phyloP scores from a whole-genome alignment of 2,329 filamentous ascomycete genomes.

The Aspergillus clavatus region DNA sequence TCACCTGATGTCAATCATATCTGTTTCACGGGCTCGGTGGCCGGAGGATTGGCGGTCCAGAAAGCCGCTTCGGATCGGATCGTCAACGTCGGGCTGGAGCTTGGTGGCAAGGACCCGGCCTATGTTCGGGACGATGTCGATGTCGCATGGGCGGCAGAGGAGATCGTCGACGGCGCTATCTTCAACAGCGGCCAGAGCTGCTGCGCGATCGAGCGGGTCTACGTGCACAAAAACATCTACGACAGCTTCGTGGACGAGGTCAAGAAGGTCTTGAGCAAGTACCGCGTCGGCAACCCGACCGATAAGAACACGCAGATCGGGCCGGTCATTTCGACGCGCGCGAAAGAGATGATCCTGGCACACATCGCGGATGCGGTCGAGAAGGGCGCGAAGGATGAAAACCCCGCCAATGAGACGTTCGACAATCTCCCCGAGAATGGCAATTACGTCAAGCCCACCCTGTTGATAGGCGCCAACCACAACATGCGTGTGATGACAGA shows the following conservation, averaged over 20 bases:
- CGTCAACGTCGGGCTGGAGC: conserved; percentile 80
- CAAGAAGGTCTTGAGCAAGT: conserved; percentile 72
- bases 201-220: conserved; percentile 86
- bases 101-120: conserved; percentile 92
- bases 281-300: conserved; percentile 83
- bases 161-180: conserved; percentile 91
- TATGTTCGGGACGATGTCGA: conserved; percentile 86
- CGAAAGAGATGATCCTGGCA: conserved; percentile 68
- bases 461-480: conserved; percentile 73
- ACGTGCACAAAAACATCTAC: conserved; percentile 80
- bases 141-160: conserved; percentile 81
- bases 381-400: conserved; percentile 79
- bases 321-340: conserved; percentile 77
- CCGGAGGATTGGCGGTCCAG: conserved; percentile 80
- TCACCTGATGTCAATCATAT: conserved; percentile 73
- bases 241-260: conserved; percentile 75
- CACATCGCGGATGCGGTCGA: conserved; percentile 78
- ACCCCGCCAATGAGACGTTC: conserved; percentile 74
- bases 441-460: conserved; percentile 78
- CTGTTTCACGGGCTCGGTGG: conserved; percentile 91
- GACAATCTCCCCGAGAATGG: conserved; percentile 63
- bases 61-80: conserved; percentile 78
- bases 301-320: conserved; percentile 76
- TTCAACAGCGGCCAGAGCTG: conserved; percentile 99
- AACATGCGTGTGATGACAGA: conserved; percentile 82